Evolutionary conservation across 192 early-diverging fungal species (phyloP), one percentile per base, ranked within the genome.

Genomic region (Podila horticola): DNA sequence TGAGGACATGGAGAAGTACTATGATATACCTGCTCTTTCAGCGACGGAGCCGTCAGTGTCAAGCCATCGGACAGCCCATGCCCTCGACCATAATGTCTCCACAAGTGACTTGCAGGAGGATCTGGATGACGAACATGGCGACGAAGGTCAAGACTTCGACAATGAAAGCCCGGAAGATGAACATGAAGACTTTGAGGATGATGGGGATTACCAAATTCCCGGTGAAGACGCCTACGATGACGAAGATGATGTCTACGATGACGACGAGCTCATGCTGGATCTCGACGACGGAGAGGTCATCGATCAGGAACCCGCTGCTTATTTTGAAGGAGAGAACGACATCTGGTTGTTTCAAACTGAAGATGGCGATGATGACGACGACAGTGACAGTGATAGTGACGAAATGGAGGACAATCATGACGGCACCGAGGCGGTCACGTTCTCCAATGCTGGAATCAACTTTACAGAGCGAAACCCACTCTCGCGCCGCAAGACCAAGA

Each of bases 321-420:
- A 66, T 51, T 12, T 20, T 33, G 50, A 38, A 24, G 64, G 45
- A 7, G 26, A 30, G 5, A 73, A 34, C 5, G 69, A 64, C 30
- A 59, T 62, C 22, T 62, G 68, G 29, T 24, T 66, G 28, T 13
- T 69, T 26, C 36, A 52, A 28, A 33, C 76, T 31, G 74, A 77
- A 1, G 63, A 67, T 41, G 69, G 74, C 24, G 67, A 68, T 20
- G 73, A 81, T 33, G 72, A 66, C 3, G 68, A 71, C n/a, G 51
- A 59, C 19, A n/a, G 62, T 4, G 31, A 68, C 19, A 48, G 60
- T 15, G 22, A 24, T 6, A 69, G 49, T 5, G 63, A 67, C 31
- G 65, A 61, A 9, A 60, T 45, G 41, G 41, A 45, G 41, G 41
- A 45, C 41, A 8, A 2, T 17, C 41, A 12, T 15, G 41, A 45